Base-by-base conservation (phyloP, 1,139 yeast genomes). In the Tardiomyces blankii region DNA sequence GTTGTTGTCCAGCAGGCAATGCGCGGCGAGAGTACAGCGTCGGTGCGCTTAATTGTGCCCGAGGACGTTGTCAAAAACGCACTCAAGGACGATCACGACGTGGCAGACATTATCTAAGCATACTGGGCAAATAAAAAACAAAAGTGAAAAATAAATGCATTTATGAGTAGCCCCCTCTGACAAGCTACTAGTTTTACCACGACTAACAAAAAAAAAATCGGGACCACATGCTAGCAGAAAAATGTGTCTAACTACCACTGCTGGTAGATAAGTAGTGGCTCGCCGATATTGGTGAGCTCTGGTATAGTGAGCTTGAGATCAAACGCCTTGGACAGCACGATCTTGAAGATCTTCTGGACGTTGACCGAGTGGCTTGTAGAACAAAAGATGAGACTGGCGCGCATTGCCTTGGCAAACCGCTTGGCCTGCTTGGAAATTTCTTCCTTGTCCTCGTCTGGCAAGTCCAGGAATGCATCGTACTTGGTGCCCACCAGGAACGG, bases 401-500 rank as follows among this genome's bases (percentile, higher is more conserved):
- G 81, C 96, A 91, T 89, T 40, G 94, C 95, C 54, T 72, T 75
- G 16, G 97, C 96, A 62, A 85, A 91, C 60, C 82, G 78, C 65
- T 83, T 79, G 7, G 96, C 94, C 60, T 83, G 89, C 50, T 76
- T 80, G 7, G 96, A 86, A 44, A 91, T 77, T 59, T 86, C 94
- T 48, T 78, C 76, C 62, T 91, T 97, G 57, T 89, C 95, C 47
- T 80, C 83, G 41, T 74, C 77, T 44, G 93, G 78, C 60, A 86
- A 67, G 56, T 84, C 91, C 33, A 86, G 79, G 63, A 91, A 89
- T 52, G 82, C 72, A 62, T 91, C 98, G 63, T 85, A 91, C 62
- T 91, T 91, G 1, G 99, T 91, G 4, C 99, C 99, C 1, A 91
- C 83, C 43, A 91, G 69, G 51, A 91, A 80, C 2, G 97, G 96